Evolutionary conservation across 257 asterid species (phyloP), one percentile per base, ranked within the genome.

Genomic region (Nemophila menziesii): DNA sequence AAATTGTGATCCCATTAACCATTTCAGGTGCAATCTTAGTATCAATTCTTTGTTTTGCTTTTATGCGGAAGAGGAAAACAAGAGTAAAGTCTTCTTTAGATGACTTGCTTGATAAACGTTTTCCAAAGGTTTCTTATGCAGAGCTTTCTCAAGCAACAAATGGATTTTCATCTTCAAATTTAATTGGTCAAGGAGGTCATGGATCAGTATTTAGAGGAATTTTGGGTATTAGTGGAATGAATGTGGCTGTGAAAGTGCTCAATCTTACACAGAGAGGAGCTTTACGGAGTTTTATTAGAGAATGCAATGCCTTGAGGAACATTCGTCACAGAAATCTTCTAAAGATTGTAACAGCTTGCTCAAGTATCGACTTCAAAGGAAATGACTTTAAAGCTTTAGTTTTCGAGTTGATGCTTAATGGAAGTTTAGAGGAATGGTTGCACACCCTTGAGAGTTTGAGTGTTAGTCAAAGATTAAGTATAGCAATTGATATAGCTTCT

Each of bases 301-400:
- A 64, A 23, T 64, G 71, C 33, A 54, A 39, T 42, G 54, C 63
- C 24, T 17, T 64, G 27, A 58, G 51, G 47, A 58, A 64, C 43
- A 50, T 54, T 3, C 34, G 66, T 17, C 63, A 64, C 22, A 37
- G 66, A 5, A 64, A 64, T 49, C 29, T 64, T 17, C 37, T 64
- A 8, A 54, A 39, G 50, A 46, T 64, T 18, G 7, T 48, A 13
- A 58, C 51, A 13, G 49, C 62, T 33, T 64, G 58, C 39, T 64
- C 66, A 2, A 26, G 62, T 22, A 13, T 3, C 14, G 59, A 64
- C 20, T 46, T 37, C 19, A 26, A 54, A 22, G 66, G 66, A 7
- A 26, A 20, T 16, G 71, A 58, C 33, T 64, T 54, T 46, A 64
- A 54, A 5, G 71, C 62, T n/a, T 22, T 64, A 27, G 56, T 58